Conservation (phyloP, 2,329 filamentous ascomycete genomes). For the Seiridium unicorne region DNA sequence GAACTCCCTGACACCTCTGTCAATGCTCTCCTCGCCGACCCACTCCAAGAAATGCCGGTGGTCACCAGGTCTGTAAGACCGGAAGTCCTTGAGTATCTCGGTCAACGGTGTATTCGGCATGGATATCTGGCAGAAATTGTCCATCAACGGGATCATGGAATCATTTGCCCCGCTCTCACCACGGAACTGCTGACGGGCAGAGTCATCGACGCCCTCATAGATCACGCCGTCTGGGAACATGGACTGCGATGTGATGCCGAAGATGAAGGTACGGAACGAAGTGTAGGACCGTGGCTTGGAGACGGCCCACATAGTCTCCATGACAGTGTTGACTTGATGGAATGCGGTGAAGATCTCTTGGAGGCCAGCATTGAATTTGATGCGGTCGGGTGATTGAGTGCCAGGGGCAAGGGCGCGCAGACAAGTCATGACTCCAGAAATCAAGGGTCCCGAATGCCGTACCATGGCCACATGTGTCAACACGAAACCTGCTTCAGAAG, state of each 20-base stretch:
- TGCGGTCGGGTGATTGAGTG: conserved; percentile 31
- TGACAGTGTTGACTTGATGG: conserved; percentile 70
- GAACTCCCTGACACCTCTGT: conserved; percentile 57
- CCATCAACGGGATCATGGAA: conserved; percentile 87
- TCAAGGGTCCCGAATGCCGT: conserved; percentile 74
- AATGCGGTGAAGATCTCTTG: conserved; percentile 60
- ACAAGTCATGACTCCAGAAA: conserved; percentile 67
- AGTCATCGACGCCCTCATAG: conserved; percentile 78
- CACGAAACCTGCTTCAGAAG: conserved; percentile 94
- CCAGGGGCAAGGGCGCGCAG: conserved; percentile 38
- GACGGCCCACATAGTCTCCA: conserved; percentile 91
- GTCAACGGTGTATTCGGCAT: conserved; percentile 92
- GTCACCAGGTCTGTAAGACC: conserved; percentile 83
- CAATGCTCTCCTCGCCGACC: conserved; percentile 52
- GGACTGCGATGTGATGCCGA: conserved; percentile 87
- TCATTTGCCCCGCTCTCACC: conserved; percentile 95
- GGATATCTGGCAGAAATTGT: conserved; percentile 79
- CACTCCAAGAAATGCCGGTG: conserved; percentile 82
- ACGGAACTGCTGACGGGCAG: conserved; percentile 74
- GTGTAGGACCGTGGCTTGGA: conserved; percentile 83
- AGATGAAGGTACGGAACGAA: conserved; percentile 93
- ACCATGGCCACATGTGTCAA: conserved; percentile 97
- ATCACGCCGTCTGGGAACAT: conserved; percentile 94
- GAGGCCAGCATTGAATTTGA: conserved; percentile 64
- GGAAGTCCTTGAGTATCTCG: conserved; percentile 83